Evolutionary conservation across 768 basidiomycete genomes (phyloP), one percentile per base, ranked within the genome.

Genomic region (Glaciozyma antarctica): DNA sequence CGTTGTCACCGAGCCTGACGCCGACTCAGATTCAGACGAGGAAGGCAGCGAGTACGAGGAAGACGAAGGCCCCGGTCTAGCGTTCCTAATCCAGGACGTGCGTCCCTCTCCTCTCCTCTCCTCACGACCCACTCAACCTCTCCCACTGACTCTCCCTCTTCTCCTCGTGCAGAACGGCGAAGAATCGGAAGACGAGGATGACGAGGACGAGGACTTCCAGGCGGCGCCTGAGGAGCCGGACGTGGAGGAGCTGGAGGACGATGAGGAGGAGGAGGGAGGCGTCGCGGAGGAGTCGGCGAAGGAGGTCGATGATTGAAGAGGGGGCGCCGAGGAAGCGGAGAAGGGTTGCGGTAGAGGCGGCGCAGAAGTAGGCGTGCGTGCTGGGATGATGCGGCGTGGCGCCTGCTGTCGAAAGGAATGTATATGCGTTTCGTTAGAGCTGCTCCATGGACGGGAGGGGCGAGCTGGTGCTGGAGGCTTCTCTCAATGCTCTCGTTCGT

Each of bases 61-160:
- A 17, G 67, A 68, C n/a, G 67, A 64, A 17, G 67, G 67, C 3
- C 67, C 67, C 4, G 67, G 67, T 4, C 47, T 69, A 17, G 62
- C 61, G 30, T 69, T 69, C 55, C 43, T 69, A 7, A 60, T 69
- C 28, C 53, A 48, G 17, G 61, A 62, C 15, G 67, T 69, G 45
- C 53, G 64, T 32, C 47, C 3, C 47, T 47, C 48, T 17, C 41
- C 19, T 60, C 9, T 53, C 41, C 13, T 22, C 32, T 12, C 38
- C 38, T 15, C 32, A 9, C n/a, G 9, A 32, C 32, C 32, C 32
- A 32, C 32, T 32, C 32, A 32, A 41, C 38, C 38, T 41, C 38
- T 41, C 38, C 38, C 38, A 41, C 38, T 41, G 5, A 16, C 48
- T 34, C 30, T 24, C 58, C 32, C 32, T 9, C 32, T 32, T 32